Evolutionary conservation across 768 basidiomycete genomes (phyloP).

Genomic region (Lactarius vividus): DNA sequence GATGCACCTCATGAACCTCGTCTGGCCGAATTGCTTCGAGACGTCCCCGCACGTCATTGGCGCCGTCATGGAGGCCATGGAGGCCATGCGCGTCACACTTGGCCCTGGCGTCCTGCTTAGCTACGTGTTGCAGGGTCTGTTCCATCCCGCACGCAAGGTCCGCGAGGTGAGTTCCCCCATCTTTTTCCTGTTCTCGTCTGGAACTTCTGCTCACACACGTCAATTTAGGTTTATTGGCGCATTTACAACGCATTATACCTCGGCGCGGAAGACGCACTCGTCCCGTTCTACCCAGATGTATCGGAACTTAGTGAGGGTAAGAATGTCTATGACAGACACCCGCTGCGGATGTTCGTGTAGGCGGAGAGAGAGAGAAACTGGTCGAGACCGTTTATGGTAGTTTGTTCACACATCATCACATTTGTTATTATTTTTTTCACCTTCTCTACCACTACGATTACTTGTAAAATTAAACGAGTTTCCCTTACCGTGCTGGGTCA

Average conservation of each 20-base stretch:
- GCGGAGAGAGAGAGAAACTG: background rate
- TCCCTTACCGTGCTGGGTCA: background rate
- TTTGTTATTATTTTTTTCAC: background rate
- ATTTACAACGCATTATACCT: conserved; percentile 94
- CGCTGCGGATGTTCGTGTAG: conserved; percentile 79
- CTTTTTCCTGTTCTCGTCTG: background rate
- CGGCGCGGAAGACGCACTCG: conserved; percentile 86
- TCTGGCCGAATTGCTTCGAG: conserved; percentile 99
- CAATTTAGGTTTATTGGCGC: conserved; percentile 75
- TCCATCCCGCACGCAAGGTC: conserved; percentile 96
- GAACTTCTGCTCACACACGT: background rate
- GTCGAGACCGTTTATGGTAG: background rate
- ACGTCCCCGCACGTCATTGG: conserved; percentile 98
- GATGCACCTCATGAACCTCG: conserved; percentile 95
- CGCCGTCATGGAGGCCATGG: conserved; percentile 96
- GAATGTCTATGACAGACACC: conserved; percentile 84
- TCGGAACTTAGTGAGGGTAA: conserved; percentile 86
- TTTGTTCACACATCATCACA: background rate
- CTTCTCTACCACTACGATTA: background rate
- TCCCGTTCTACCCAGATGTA: conserved; percentile 93
- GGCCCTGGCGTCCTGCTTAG: conserved; percentile 91
- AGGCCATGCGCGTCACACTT: conserved; percentile 94
- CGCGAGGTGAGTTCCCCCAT: conserved; percentile 66
- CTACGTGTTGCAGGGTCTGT: conserved; percentile 92
- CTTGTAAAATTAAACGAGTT: conserved; percentile 6